phyloP scores from a whole-genome alignment of 1,284 basidiomycete species.

The Fomitiporia mediterranea region DNA sequence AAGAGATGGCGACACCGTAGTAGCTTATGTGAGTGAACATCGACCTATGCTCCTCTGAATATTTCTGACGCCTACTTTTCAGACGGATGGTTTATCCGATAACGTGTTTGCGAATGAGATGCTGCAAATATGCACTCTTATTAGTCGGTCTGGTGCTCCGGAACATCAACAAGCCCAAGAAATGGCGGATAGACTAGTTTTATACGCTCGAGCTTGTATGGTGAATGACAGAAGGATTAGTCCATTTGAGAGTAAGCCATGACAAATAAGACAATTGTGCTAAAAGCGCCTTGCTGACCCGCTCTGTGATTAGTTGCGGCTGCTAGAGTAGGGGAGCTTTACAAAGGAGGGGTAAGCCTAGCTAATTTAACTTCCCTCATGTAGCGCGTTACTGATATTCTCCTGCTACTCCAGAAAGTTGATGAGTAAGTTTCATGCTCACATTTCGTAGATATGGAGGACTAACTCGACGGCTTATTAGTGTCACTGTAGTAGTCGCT shows the following conservation, averaged over 20 bases:
- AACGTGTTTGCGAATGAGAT: conserved; percentile 79
- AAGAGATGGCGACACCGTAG: conserved; percentile 67
- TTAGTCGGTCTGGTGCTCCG: conserved; percentile 48
- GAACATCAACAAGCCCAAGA: conserved; percentile 60
- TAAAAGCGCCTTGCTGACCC: neutral
- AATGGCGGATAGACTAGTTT: conserved; percentile 68
- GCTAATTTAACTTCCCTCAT: neutral
- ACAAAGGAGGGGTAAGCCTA: conserved; percentile 63
- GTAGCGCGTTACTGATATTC: conserved; percentile 15
- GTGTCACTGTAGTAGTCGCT: conserved; percentile 58
- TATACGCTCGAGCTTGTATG: conserved; percentile 69
- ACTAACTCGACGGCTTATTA: conserved; percentile 27
- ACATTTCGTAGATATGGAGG: conserved; percentile 12
- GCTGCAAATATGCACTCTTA: conserved; percentile 59
- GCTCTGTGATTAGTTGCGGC: conserved; percentile 45
- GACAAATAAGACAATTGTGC: neutral
- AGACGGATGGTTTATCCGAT: conserved; percentile 86
- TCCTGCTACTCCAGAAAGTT: conserved; percentile 41
- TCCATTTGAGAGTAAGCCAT: conserved; percentile 62
- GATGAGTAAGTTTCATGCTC: conserved; percentile 49
- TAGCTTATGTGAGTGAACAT: conserved; percentile 54
- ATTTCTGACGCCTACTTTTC: conserved; percentile 28
- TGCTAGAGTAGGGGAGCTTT: conserved; percentile 55
- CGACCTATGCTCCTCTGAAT: neutral
- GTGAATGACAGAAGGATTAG: conserved; percentile 53